Base-by-base conservation (phyloP, 2,329 filamentous ascomycete genomes). In the Bipolaris cookei region DNA sequence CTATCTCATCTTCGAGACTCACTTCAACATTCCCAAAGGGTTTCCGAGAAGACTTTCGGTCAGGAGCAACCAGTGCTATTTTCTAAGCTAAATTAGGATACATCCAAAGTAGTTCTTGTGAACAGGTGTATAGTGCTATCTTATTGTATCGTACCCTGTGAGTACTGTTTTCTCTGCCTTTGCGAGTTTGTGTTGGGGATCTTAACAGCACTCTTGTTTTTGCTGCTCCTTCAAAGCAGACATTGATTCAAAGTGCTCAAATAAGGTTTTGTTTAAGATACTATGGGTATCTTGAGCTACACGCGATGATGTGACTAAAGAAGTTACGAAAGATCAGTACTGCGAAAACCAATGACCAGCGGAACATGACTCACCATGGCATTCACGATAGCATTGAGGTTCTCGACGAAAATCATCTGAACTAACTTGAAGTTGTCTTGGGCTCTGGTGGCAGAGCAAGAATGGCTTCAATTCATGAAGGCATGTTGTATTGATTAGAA, bases 241-340 rank as follows among this genome's bases (percentile, higher is more conserved):
- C 4, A 25, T n/a, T 11, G 8, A 7, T 18, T 25, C 41, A 11
- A 44, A 18, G 25, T 5, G 4, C 16, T 44, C 10, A 4, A 2
- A 32, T 7, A 44, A 18, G 10, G 8, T 10, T n/a, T 25, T 18
- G 16, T 28, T 4, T 18, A 39, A 7, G 18, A 45, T n/a, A 16
- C 20, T 7, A 6, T 37, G 8, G 18, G 20, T 5, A 30, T 25
- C 14, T 32, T 51, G 8, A 39, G 25, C 4, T 25, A 18, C 21
- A 39, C 21, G 8, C n/a, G 6, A 51, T 25, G 3, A 18, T 20
- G 13, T 18, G 41, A 7, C 18, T 45, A 25, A 7, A 23, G 7
- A n/a, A 30, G 14, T 48, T 51, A 34, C 30, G 18, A 34, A 45
- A 14, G 14, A 16, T 55, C 32, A 55, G 23, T 41, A 45, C 50